Conservation (phyloP, 768 basidiomycete genomes). For the Hydnomerulius pinastri region DNA sequence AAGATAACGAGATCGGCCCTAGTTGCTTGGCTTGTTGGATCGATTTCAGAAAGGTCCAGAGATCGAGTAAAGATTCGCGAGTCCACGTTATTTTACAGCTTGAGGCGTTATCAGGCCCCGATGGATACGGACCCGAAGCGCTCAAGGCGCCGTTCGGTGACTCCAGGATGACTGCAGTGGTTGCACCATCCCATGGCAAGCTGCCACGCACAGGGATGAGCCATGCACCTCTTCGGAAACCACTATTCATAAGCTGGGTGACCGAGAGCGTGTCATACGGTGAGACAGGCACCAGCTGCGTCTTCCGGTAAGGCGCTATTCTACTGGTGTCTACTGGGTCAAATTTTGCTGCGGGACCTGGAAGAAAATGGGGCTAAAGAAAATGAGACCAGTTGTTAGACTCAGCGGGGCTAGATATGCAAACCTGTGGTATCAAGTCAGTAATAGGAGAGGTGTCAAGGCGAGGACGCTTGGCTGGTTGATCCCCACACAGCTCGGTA, state of each 20-base stretch:
- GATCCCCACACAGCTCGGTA: constrained; percentile 1
- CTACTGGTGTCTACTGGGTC: constrained; percentile 20
- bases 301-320: constrained; percentile 36
- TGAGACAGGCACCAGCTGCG: constrained; percentile 38
- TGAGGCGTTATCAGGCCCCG: constrained; percentile 15
- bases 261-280: constrained; percentile 36
- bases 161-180: constrained; percentile 44
- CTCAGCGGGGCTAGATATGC: constrained; percentile 12
- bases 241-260: constrained; percentile 24
- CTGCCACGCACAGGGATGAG: constrained; percentile 57
- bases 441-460: constrained; percentile 38
- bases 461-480: constrained; percentile 34
- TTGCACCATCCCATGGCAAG: constrained; percentile 49
- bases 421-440: constrained; percentile 47
- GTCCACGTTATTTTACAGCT: constrained; percentile 48
- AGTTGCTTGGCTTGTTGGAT: constrained; percentile 38
- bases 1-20: constrained; percentile 52
- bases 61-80: constrained; percentile 35
- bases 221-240: constrained; percentile 52
- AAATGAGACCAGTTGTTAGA: constrained; percentile 11
- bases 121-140: constrained; percentile 20
- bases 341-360: constrained; percentile 14
- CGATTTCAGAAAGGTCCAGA: constrained; percentile 53
- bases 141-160: constrained; percentile 16
- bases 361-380: constrained; percentile 26